Evolutionary conservation across 2,329 filamentous ascomycete genomes (phyloP).

Genomic region (Aspergillus eucalypticola): DNA sequence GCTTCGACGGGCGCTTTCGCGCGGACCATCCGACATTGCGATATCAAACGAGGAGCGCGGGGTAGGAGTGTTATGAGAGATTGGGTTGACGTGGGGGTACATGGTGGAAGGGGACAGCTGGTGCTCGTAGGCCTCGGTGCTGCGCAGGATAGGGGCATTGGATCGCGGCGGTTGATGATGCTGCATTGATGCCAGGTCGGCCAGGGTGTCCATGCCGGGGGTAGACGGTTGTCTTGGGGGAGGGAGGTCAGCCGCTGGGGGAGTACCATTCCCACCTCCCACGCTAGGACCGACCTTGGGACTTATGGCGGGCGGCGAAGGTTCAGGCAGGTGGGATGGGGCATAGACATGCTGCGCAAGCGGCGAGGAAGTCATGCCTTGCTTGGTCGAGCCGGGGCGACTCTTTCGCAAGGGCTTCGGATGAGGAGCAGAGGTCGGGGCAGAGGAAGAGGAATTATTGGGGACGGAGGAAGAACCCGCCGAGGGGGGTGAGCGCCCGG

Average conservation of each 20-base stretch:
- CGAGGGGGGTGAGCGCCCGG: slow-evolving; percentile 35
- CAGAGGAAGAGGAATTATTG: slow-evolving; percentile 28
- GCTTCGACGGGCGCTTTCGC: slow-evolving; percentile 41
- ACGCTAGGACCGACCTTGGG: slow-evolving; percentile 31
- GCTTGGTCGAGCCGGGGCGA: slow-evolving; percentile 34
- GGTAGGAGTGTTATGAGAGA: slow-evolving; percentile 41
- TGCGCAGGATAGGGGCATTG: slow-evolving; percentile 41
- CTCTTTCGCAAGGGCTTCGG: slow-evolving; percentile 41
- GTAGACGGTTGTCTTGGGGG: slow-evolving; percentile 46
- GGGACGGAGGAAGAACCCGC: slow-evolving; percentile 28
- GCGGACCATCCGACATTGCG: slow-evolving; percentile 46
- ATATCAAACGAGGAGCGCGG: slow-evolving; percentile 48
- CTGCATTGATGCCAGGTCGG: slow-evolving; percentile 51
- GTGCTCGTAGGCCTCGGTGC: slow-evolving; percentile 44
- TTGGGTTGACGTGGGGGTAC: slow-evolving; percentile 40
- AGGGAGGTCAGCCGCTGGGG: slow-evolving; percentile 35
- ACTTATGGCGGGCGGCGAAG: slow-evolving; percentile 40
- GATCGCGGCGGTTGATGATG: slow-evolving; percentile 46
- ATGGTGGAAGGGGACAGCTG: slow-evolving; percentile 47
- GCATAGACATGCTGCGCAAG: slow-evolving; percentile 46
- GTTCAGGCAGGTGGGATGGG: slow-evolving; percentile 38
- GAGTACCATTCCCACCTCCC: slow-evolving; percentile 36
- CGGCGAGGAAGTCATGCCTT: slow-evolving; percentile 43
- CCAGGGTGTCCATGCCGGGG: slow-evolving; percentile 52
- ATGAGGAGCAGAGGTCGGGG: slow-evolving; percentile 25